Evolutionary conservation across 306 rosid genomes (phyloP).

Genomic region (Castanea crenata): DNA sequence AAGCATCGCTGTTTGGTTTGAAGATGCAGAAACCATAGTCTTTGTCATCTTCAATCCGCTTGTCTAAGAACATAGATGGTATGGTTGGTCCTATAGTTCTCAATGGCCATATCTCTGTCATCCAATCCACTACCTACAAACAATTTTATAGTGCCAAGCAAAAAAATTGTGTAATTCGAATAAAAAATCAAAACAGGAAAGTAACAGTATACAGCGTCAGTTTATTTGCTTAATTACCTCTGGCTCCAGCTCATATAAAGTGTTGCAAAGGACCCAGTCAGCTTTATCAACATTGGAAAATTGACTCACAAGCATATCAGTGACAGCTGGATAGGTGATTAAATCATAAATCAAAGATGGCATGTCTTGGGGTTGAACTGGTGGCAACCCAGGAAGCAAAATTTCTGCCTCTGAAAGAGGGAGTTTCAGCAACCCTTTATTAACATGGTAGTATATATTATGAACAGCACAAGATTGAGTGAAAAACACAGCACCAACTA

Average conservation of each 20-base stretch:
- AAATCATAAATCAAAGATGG: constrained; percentile 43
- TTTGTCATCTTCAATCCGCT: constrained; percentile 33
- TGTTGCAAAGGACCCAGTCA: constrained; percentile 50
- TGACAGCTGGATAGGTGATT: constrained; percentile 45
- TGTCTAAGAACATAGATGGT: constrained; percentile 48
- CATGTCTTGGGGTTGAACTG: constrained; percentile 40
- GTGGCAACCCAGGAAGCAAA: constrained; percentile 41
- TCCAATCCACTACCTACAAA: constrained; percentile 44
- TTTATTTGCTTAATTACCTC: constrained; percentile 36
- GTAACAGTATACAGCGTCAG: neutral
- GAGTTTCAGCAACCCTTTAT: constrained; percentile 38
- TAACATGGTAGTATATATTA: constrained; percentile 30
- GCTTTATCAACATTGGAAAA: constrained; percentile 44
- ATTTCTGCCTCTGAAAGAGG: constrained; percentile 26
- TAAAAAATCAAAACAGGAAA: neutral
- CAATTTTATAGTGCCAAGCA: neutral
- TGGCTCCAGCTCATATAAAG: constrained; percentile 56
- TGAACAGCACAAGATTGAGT: constrained; percentile 52
- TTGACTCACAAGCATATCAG: constrained; percentile 44
- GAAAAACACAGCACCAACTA: constrained; percentile 43
- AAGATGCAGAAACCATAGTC: constrained; percentile 43
- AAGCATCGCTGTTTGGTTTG: constrained; percentile 16
- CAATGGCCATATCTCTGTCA: constrained; percentile 46
- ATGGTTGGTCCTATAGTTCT: constrained; percentile 61
- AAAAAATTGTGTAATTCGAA: neutral